Evolutionary conservation across 1,284 basidiomycete genomes (phyloP).

Genomic region (Mycena citricolor): DNA sequence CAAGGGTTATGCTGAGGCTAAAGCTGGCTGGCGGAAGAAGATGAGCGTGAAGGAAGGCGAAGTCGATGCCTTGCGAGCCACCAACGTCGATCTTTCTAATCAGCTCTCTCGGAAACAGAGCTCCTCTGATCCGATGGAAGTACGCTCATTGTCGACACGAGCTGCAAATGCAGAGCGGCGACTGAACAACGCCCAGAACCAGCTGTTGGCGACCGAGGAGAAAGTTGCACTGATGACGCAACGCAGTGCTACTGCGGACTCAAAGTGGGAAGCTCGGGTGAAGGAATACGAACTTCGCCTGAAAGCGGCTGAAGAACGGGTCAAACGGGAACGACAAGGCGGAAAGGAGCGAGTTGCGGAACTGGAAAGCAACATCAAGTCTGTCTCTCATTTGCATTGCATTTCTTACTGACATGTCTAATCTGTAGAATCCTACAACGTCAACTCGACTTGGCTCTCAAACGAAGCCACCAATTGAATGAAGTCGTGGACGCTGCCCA

Average conservation of each 20-base stretch:
- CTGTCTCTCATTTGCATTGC: slow-evolving; percentile 29
- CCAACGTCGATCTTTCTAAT: slow-evolving; percentile 73
- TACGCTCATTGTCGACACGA: slow-evolving; percentile 69
- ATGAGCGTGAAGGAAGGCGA: slow-evolving; percentile 85
- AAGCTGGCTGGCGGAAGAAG: slow-evolving; percentile 85
- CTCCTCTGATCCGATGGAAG: slow-evolving; percentile 67
- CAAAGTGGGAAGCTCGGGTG: slow-evolving; percentile 90
- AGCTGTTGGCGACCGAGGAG: slow-evolving; percentile 80
- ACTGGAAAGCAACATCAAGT: slow-evolving; percentile 72
- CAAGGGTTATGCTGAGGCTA: slow-evolving; percentile 82
- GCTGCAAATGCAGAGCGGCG: slow-evolving; percentile 83
- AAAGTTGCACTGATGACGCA: slow-evolving; percentile 73
- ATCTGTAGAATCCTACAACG: slow-evolving; percentile 58
- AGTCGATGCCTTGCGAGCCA: slow-evolving; percentile 76
- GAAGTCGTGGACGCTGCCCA: slow-evolving; percentile 61
- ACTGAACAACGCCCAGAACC: slow-evolving; percentile 78
- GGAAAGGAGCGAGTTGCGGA: slow-evolving; percentile 82
- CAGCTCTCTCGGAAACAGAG: slow-evolving; percentile 75
- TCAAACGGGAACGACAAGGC: slow-evolving; percentile 94
- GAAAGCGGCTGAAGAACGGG: slow-evolving; percentile 87
- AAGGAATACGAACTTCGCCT: slow-evolving; percentile 87
- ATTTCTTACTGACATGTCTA: slow-evolving; percentile 5
- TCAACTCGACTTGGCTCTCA: slow-evolving; percentile 70
- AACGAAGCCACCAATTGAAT: slow-evolving; percentile 62
- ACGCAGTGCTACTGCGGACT: slow-evolving; percentile 69